A percentile compares a stretch with the other conserved stretches of the same genome.
Evolutionary conservation across 495 filamentous ascomycete species (phyloP).

Genomic region (Monascus purpureus): DNA sequence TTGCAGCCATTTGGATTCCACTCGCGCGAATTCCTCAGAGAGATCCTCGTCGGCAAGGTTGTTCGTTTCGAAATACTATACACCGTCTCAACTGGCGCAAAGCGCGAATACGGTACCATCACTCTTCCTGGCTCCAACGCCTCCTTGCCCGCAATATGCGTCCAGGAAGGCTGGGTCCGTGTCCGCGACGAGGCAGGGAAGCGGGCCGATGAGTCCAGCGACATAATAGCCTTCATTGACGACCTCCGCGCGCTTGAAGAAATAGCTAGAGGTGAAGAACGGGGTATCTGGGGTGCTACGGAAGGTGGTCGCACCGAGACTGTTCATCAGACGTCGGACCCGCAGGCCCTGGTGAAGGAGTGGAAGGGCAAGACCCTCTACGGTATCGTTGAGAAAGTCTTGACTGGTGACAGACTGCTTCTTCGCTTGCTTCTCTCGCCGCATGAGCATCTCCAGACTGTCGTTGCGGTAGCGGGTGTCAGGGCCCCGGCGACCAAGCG

Average conservation of each 20-base stretch:
- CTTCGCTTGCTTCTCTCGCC: slow-evolving; percentile 65
- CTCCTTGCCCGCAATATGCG: slow-evolving; percentile 60
- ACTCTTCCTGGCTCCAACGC: slow-evolving; percentile 56
- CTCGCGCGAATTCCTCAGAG: slow-evolving; percentile 82
- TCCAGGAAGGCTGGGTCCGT: slow-evolving; percentile 80
- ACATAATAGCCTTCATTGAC: slow-evolving; percentile 53
- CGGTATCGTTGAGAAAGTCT: slow-evolving; percentile 72
- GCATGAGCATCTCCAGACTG: slow-evolving; percentile 67
- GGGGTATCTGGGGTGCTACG: slow-evolving; percentile 57
- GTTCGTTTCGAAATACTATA: slow-evolving; percentile 75
- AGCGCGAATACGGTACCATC: slow-evolving; percentile 77
- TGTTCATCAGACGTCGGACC: slow-evolving; percentile 60
- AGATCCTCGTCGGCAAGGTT: slow-evolving; percentile 69
- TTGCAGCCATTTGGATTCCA: slow-evolving; percentile 67
- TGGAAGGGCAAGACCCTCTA: slow-evolving; percentile 68
- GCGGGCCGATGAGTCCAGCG: slow-evolving; percentile 69
- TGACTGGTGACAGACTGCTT: slow-evolving; percentile 80
- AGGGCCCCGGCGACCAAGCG: slow-evolving; percentile 76
- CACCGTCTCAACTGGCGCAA: slow-evolving; percentile 62
- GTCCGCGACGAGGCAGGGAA: slow-evolving; percentile 81
- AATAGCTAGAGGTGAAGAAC: slow-evolving; percentile 60
- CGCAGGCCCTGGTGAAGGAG: slow-evolving; percentile 56
- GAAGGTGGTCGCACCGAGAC: slow-evolving; percentile 53
- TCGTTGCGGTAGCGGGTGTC: slow-evolving; percentile 82
- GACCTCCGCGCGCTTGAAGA: slow-evolving; percentile 63